phyloP scores from a whole-genome alignment of 2,329 filamentous ascomycete species.

The Sporothrix inflata region DNA sequence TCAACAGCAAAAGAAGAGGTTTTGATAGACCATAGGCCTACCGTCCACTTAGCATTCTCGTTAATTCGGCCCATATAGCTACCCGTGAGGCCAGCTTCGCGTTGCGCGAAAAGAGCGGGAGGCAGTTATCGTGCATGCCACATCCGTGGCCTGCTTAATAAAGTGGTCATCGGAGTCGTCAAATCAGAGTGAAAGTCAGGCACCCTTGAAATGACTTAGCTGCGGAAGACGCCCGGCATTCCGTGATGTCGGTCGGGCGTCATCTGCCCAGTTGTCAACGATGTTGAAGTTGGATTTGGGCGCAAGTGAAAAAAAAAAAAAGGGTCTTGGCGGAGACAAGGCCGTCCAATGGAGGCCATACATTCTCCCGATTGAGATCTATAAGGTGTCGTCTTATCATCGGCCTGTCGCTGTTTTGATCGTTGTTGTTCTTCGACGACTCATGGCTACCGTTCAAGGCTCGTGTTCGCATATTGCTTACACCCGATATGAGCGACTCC shows the following conservation, averaged over 20 bases:
- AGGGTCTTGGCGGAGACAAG: neutral
- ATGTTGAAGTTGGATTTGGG: neutral
- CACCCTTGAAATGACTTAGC: neutral
- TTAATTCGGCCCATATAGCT: too few relatives aligned
- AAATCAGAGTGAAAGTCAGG: neutral
- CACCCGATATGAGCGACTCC: neutral
- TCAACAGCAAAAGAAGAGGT: neutral
- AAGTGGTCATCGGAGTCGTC: neutral
- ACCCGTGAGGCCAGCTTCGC: neutral
- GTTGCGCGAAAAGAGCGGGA: too few relatives aligned
- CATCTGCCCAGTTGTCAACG: neutral
- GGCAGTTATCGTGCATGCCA: neutral
- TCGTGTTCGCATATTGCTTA: neutral
- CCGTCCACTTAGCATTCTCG: neutral
- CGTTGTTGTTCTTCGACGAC: neutral
- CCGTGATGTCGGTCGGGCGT: neutral
- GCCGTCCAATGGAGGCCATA: neutral
- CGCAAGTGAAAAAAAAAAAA: neutral
- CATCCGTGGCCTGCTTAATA: neutral
- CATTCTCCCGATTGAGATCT: neutral
- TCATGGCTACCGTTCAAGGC: neutral
- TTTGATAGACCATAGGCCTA: neutral
- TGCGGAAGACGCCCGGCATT: conserved; percentile 6
- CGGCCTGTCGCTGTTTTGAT: neutral
- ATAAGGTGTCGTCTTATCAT: neutral